Evolutionary conservation across 768 basidiomycete species (phyloP).

Genomic region (Ephemerocybe angulata): DNA sequence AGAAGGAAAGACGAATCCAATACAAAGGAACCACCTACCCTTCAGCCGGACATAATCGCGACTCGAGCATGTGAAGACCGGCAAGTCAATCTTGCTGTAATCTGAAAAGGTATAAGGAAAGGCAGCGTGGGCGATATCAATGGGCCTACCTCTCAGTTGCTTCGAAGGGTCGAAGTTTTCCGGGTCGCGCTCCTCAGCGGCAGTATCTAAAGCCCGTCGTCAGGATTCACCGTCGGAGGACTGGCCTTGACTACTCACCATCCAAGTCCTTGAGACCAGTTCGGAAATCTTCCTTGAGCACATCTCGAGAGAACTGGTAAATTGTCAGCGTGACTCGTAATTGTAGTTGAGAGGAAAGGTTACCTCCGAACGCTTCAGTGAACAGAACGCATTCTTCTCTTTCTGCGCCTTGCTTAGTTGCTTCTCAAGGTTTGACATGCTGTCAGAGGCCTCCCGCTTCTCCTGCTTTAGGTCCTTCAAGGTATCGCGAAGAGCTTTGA

Average conservation of each 20-base stretch:
- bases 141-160: constrained; percentile 46
- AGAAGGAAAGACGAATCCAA: neutral
- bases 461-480: constrained; percentile 34
- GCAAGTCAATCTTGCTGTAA: constrained; percentile 56
- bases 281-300: constrained; percentile 59
- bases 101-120: constrained; percentile 30
- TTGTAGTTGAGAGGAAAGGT: constrained; percentile 1
- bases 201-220: constrained; percentile 44
- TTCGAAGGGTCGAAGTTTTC: constrained; percentile 50
- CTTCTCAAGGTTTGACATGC: constrained; percentile 36
- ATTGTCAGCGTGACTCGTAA: constrained; percentile 2
- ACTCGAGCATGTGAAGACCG: constrained; percentile 59
- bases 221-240: too few species aligned
- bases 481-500: constrained; percentile 37
- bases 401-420: constrained; percentile 45
- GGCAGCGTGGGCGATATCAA: too few species aligned
- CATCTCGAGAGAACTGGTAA: constrained; percentile 48
- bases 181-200: constrained; percentile 54
- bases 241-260: constrained; percentile 31
- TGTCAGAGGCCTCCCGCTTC: constrained; percentile 33
- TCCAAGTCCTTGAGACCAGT: constrained; percentile 57
- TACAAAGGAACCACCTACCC: constrained; percentile 27
- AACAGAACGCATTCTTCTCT: constrained; percentile 62
- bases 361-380: constrained; percentile 54
- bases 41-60: constrained; percentile 59